Percentiles rank a stretch among this genome's conserved stretches.
Conservation (phyloP, 805 yeast species). For the Candida hungchunana region DNA sequence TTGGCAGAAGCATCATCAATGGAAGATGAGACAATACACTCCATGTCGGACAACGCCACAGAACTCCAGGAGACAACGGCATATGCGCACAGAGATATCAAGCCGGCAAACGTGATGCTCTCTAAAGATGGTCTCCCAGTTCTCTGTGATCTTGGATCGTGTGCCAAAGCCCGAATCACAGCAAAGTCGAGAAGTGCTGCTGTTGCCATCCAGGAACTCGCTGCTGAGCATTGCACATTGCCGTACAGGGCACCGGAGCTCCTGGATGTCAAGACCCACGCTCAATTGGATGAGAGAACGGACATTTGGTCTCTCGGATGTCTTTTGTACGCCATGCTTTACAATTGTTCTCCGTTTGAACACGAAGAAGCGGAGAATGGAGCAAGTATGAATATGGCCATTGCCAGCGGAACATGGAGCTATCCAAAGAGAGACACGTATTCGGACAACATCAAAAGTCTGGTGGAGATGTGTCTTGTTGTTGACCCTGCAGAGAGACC, state of each 20-base stretch:
- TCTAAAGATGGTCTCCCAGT: slow-evolving; percentile 72
- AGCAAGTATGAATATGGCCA: slow-evolving; percentile 75
- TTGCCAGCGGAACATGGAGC: slow-evolving; percentile 49
- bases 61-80: slow-evolving; percentile 57
- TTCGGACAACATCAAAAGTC: slow-evolving; percentile 47
- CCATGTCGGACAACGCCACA: slow-evolving; percentile 32
- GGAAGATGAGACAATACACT: slow-evolving; percentile 7
- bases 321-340: slow-evolving; percentile 69
- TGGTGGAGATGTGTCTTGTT: slow-evolving; percentile 58
- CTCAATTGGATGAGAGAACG: slow-evolving; percentile 63
- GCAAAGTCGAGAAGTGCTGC: slow-evolving; percentile 66
- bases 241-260: slow-evolving; percentile 92
- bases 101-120: slow-evolving; percentile 86
- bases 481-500: slow-evolving; percentile 65
- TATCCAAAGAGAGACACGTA: slow-evolving; percentile 35
- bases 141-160: slow-evolving; percentile 80
- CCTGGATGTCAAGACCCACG: slow-evolving; percentile 66
- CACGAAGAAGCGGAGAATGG: slow-evolving; percentile 77
- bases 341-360: slow-evolving; percentile 83
- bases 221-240: slow-evolving; percentile 79
- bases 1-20: slow-evolving; percentile 8
- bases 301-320: slow-evolving; percentile 96
- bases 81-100: slow-evolving; percentile 82
- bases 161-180: slow-evolving; percentile 54
- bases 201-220: slow-evolving; percentile 69